Conservation (phyloP, 2,329 filamentous ascomycete genomes). For the Akanthomyces uredinophilus region DNA sequence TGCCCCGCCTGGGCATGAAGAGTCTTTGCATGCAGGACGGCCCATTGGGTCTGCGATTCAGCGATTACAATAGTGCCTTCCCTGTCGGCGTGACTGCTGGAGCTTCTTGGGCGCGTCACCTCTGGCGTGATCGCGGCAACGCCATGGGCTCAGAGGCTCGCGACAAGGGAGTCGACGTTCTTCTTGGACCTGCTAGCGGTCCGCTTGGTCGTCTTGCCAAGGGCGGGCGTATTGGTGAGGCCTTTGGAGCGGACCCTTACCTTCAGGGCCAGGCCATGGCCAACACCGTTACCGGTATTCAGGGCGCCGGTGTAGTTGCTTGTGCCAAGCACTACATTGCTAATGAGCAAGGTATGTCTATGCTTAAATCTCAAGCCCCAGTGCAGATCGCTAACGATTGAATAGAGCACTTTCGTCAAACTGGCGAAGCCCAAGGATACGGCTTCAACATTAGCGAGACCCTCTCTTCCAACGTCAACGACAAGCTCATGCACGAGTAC, state of each 20-base stretch:
- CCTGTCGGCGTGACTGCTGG: slow-evolving; percentile 72
- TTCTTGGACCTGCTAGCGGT: slow-evolving; percentile 49
- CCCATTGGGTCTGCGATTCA: slow-evolving; percentile 70
- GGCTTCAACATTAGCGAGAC: slow-evolving; percentile 60
- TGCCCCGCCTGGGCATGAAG: slow-evolving; percentile 65
- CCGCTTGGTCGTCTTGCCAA: slow-evolving; percentile 43
- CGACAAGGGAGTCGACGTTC: slow-evolving; percentile 71
- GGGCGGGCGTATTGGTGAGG: slow-evolving; percentile 59
- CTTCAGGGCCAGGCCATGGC: slow-evolving; percentile 67
- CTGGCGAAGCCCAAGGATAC: slow-evolving; percentile 43
- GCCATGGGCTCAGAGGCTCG: slow-evolving; percentile 58
- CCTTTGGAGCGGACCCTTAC: slow-evolving; percentile 66
- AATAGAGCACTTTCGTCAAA: slow-evolving; percentile 65
- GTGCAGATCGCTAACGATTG: slow-evolving; percentile 9
- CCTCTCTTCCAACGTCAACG: slow-evolving; percentile 59
- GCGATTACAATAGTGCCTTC: slow-evolving; percentile 79
- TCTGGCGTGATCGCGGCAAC: slow-evolving; percentile 52
- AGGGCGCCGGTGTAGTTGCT: slow-evolving; percentile 75
- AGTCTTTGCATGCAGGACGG: slow-evolving; percentile 83
- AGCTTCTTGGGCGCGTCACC: slow-evolving; percentile 71
- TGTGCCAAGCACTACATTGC: slow-evolving; percentile 73
- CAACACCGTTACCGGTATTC: slow-evolving; percentile 72
- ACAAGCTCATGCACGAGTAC: slow-evolving; percentile 69
- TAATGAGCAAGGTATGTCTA: slow-evolving; percentile 57
- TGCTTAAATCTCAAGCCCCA: neutral